These are phyloP conservation scores for Fulvia fulva DNA, from an alignment of 2,329 filamentous ascomycete species.

Conservation along the genomic window DNA sequence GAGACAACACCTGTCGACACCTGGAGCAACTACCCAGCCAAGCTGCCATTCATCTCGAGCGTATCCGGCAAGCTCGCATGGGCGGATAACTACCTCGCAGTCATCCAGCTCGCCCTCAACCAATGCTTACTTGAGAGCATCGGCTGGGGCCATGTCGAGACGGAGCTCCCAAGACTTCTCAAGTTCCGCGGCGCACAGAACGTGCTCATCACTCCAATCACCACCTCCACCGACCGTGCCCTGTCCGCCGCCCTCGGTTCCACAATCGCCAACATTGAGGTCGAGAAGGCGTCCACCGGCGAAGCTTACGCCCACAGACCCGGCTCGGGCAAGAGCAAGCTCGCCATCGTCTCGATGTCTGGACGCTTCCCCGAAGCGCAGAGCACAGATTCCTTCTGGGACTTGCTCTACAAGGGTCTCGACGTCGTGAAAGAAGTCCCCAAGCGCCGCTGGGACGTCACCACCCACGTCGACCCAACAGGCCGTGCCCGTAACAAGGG, in stretches of 20 bases:
- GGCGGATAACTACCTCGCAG: not conserved
- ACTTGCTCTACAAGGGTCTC: conserved; percentile 18
- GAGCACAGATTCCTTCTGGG: conserved; percentile 24
- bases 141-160: not conserved
- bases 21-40: not conserved
- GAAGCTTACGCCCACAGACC: not conserved
- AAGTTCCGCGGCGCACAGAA: not conserved
- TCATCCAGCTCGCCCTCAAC: not conserved
- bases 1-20: not conserved
- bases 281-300: not conserved
- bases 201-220: not conserved
- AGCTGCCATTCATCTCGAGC: conserved; percentile 10
- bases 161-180: not conserved
- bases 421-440: conserved; percentile 20
- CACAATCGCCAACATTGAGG: not conserved
- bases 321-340: conserved; percentile 4
- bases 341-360: conserved; percentile 29
- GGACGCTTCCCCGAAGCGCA: conserved; percentile 24
- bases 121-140: not conserved
- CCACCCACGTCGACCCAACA: conserved; percentile 38
- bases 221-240: not conserved
- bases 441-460: conserved; percentile 30
- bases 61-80: not conserved
- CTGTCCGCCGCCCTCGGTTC: not conserved
- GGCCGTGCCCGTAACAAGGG: conserved; percentile 32